Percentiles rank a stretch among this genome's conserved stretches.
phyloP scores from a whole-genome alignment of 2,329 filamentous ascomycete genomes.

The Mycocentrospora acerina region DNA sequence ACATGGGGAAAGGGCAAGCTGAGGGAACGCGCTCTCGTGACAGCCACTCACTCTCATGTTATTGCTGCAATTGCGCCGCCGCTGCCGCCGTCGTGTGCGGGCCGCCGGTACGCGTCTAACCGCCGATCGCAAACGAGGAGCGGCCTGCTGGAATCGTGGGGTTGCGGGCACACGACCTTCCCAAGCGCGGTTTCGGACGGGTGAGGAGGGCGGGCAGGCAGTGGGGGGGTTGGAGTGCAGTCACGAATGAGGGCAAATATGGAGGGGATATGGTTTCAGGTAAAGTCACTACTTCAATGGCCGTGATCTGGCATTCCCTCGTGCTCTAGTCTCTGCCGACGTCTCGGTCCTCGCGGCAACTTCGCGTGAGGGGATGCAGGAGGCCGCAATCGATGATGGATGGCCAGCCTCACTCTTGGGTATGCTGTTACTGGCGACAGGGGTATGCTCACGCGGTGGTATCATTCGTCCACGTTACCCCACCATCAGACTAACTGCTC shows the following conservation, averaged over 20 bases:
- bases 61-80: slow-evolving; percentile 27
- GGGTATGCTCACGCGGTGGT: slow-evolving; percentile 19
- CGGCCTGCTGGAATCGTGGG: slow-evolving; percentile 2
- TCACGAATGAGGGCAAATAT: slow-evolving; percentile 4
- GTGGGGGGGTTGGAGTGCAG: slow-evolving; percentile 26
- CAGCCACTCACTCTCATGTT: slow-evolving; percentile 40
- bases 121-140: slow-evolving; percentile 16
- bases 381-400: slow-evolving; percentile 29
- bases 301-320: slow-evolving; percentile 22
- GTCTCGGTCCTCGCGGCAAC: slow-evolving; percentile 20
- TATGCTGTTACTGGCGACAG: slow-evolving; percentile 18
- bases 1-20: slow-evolving; percentile 9
- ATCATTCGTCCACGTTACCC: slow-evolving; percentile 41
- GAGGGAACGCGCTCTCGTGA: slow-evolving; percentile 22
- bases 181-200: not conserved
- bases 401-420: slow-evolving; percentile 35
- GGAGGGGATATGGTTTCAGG: slow-evolving; percentile 26
- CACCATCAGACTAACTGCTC: slow-evolving; percentile 24
- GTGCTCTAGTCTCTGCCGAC: slow-evolving; percentile 14
- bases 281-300: slow-evolving; percentile 20
- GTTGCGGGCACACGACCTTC: too few species aligned
- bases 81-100: slow-evolving; percentile 16
- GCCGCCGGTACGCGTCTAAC: slow-evolving; percentile 19
- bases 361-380: slow-evolving; percentile 29
- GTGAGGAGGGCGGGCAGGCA: slow-evolving; percentile 20